These are phyloP conservation scores for Vitis rotundifolia DNA, from an alignment of 164 flowering plant genomes.

Conservation along the genomic window DNA sequence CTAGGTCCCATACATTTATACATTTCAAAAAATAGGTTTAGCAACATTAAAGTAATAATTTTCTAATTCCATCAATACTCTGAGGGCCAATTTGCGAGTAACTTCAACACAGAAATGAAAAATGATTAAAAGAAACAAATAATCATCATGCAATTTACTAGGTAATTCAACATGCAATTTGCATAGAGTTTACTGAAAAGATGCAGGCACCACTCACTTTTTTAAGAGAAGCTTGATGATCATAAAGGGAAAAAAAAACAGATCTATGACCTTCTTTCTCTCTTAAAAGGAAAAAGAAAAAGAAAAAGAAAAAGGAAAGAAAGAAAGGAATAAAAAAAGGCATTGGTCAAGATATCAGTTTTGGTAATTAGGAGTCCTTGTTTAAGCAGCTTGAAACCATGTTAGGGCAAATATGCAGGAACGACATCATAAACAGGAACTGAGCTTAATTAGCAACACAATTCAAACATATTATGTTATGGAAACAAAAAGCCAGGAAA, in stretches of 20 bases:
- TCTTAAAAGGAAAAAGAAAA: neutral
- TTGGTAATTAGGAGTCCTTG: too few relatives aligned
- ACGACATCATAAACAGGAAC: too few relatives aligned
- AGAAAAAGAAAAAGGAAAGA: conserved; percentile 1
- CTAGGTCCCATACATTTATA: neutral
- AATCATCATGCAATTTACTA: too few relatives aligned
- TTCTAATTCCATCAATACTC: neutral
- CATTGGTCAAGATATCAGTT: too few relatives aligned
- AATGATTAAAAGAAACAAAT: too few relatives aligned
- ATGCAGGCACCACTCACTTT: too few relatives aligned
- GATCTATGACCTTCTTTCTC: too few relatives aligned
- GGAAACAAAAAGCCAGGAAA: neutral
- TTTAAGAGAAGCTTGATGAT: too few relatives aligned
- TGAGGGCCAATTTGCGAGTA: neutral
- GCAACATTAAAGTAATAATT: neutral
- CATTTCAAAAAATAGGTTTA: neutral
- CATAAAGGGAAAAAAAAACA: too few relatives aligned
- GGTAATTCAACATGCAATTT: neutral
- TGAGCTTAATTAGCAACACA: neutral
- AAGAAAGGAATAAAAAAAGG: neutral
- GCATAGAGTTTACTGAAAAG: neutral
- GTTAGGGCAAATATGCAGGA: too few relatives aligned
- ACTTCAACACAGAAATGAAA: neutral
- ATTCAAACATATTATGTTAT: neutral
- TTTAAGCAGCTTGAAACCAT: too few relatives aligned